Base-by-base conservation (phyloP, 305 asterid genomes). In the Rubia tinctorum region DNA sequence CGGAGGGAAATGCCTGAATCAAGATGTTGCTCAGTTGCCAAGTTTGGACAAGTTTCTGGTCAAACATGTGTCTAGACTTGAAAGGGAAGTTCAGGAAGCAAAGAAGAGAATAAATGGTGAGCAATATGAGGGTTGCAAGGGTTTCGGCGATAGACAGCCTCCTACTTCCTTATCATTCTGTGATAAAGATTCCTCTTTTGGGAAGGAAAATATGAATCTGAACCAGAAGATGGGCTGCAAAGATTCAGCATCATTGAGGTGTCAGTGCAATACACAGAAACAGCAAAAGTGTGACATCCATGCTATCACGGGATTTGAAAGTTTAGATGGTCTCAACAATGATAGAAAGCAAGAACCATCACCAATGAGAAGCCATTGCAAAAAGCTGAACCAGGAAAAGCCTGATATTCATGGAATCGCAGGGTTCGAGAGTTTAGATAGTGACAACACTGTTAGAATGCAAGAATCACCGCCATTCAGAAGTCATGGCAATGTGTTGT, bases 1-100 rank as follows among this genome's bases (percentile, higher is more conserved):
- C 0, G 25, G 25, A 17, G 68, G 30, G 18, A 23, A 77, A 44
- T 20, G 39, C 25, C 69, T 15, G 55, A 73, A 83, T 75, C 73
- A 60, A 60, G 85, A 75, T 10, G 78, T 34, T 55, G 66, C 43
- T 13, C 89, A 78, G 18, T 77, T 90, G 78, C 97, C 96, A 20
- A 87, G 97, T 73, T 81, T 94, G 34, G 99, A 94, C 78, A 87
- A 86, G 69, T 83, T 63, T 84, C 77, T 94, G 81, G 93, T 91
- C 76, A 94, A 90, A 81, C 91, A 79, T 37, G 44, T 91, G 76
- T 72, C 97, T 18, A 87, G 84, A 71, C 98, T 91, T 59, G 98
- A 94, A 84, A 88, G 79, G 80, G 98, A 90, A 85, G 91, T 94
- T 69, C 84, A 82, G 76, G 97, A 90, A 85, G 95, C 97, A 27